Evolutionary conservation across 495 filamentous ascomycete genomes (phyloP).

Genomic region (Penicillium alfredii): DNA sequence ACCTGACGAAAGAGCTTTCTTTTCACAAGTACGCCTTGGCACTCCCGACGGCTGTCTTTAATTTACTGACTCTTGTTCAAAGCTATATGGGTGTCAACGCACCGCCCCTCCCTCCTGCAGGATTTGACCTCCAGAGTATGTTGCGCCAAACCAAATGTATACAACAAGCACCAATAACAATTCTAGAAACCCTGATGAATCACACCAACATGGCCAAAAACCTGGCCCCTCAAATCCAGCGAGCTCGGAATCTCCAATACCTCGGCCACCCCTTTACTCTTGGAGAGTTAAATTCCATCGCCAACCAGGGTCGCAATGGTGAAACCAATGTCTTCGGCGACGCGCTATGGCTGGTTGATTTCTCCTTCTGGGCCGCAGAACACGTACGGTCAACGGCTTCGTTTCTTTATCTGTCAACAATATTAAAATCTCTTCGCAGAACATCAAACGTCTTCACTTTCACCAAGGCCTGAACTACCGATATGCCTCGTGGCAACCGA

Average conservation of each 20-base stretch:
- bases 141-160: no score
- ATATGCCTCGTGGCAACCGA: slow-evolving; percentile 19
- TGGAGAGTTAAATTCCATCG: slow-evolving; percentile 61
- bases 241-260: slow-evolving; percentile 36
- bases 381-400: no score
- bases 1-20: slow-evolving; percentile 11
- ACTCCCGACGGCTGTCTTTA: neutral
- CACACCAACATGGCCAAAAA: slow-evolving; percentile 50
- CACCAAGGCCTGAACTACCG: slow-evolving; percentile 21
- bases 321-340: slow-evolving; percentile 66
- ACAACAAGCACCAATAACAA: no score
- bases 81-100: slow-evolving; percentile 14
- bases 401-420: no score
- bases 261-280: slow-evolving; percentile 50
- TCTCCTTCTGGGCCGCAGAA: slow-evolving; percentile 53
- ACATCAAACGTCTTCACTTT: slow-evolving; percentile 17
- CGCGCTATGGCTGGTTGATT: slow-evolving; percentile 64
- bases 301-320: slow-evolving; percentile 56
- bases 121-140: slow-evolving; percentile 7
- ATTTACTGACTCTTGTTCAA: neutral
- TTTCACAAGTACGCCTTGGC: slow-evolving; percentile 13
- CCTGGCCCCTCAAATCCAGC: slow-evolving; percentile 41
- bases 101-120: neutral
- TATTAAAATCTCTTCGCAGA: no score
- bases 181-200: slow-evolving; percentile 61